Base-by-base conservation (phyloP, 805 yeast species). In the Hyphopichia homilentoma region DNA sequence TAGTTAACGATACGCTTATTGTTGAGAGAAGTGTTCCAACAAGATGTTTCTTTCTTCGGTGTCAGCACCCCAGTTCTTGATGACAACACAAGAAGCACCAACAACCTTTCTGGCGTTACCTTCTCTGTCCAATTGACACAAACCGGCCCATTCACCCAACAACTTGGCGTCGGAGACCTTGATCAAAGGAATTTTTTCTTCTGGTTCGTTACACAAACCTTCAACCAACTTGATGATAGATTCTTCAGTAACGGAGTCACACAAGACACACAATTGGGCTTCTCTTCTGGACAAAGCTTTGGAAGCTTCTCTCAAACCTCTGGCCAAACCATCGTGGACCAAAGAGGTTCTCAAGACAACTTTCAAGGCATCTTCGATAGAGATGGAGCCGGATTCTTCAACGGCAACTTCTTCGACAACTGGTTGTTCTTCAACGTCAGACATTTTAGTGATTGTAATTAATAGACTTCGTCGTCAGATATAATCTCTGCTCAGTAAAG, bases 61-160 rank as follows among this genome's bases (percentile, higher is more conserved):
- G 75, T 88, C 96, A 67, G 87, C 95, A 87, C 99, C 99, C 97
- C 97, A 93, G 95, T 88, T 83, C 82, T 85, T 89, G 81, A 93
- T 86, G 61, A 93, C 98, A 67, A 90, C 97, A 75, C 95, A 90
- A 60, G 97, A 89, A 74, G 96, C 95, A 77, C 98, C 98, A 70
- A 93, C 98, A 61, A 93, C 97, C 87, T 93, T 93, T 81, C 97
- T 88, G 76, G 97, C 96, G 80, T 90, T 88, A 77, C 98, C 99
- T 63, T 93, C 97, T 77, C 96, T 87, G 94, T 93, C 97, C 63
- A 90, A 82, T 77, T 88, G 87, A 79, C 96, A 93, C 59, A 93
- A 80, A 84, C 98, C 98, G 65, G 97, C 97, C 98, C 98, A 93
- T 81, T 93, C 97, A 81, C 99, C 99, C 68, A 93, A 82, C 79